phyloP scores from a whole-genome alignment of 176 grass and related monocot genomes.

The Zea luxurians region DNA sequence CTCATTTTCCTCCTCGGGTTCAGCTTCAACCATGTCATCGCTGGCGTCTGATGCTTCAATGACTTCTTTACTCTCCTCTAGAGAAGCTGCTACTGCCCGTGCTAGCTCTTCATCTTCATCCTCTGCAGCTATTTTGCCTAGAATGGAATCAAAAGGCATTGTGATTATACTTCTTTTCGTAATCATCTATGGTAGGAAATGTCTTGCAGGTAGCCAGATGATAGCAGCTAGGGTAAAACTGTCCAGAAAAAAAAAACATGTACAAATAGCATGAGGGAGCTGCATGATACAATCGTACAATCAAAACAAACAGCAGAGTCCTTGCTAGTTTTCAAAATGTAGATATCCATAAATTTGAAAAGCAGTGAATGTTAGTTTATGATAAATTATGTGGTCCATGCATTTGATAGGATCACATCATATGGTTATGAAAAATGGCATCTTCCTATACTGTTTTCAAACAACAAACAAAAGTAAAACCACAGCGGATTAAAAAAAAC shows the following conservation, averaged over 20 bases:
- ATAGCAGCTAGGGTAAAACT: neutral
- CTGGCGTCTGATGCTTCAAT: slow-evolving; percentile 9
- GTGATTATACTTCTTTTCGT: neutral
- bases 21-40: slow-evolving; percentile 6
- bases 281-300: neutral
- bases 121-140: slow-evolving; percentile 51
- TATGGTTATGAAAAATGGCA: neutral
- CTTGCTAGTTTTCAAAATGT: slow-evolving; percentile 3
- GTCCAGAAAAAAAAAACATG: neutral
- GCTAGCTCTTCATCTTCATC: slow-evolving; percentile 71
- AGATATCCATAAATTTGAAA: neutral
- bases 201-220: neutral
- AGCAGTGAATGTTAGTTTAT: neutral
- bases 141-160: slow-evolving; percentile 4
- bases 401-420: neutral
- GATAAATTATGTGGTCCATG: neutral
- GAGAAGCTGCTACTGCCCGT: slow-evolving; percentile 57
- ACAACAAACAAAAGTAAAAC: neutral
- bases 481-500: neutral
- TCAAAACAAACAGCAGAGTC: neutral
- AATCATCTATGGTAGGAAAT: neutral
- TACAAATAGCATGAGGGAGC: neutral
- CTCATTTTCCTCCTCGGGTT: slow-evolving; percentile 38
- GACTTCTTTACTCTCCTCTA: slow-evolving; percentile 52
- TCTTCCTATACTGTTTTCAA: neutral